These are phyloP conservation scores for Lojkania enalia DNA, from an alignment of 2,329 filamentous ascomycete genomes.

Conservation along the genomic window DNA sequence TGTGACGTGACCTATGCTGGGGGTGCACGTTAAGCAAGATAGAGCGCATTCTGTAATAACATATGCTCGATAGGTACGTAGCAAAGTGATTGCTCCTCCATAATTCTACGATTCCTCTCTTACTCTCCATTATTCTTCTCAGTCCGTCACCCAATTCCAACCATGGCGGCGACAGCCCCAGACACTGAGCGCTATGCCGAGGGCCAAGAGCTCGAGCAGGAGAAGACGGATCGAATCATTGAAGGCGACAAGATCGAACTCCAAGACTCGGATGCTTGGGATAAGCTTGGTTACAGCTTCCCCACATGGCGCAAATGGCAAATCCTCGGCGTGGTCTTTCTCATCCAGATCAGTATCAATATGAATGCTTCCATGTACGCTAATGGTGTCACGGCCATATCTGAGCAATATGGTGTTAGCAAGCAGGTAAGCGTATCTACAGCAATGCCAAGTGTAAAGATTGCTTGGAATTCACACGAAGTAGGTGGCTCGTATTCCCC, in stretches of 20 bases:
- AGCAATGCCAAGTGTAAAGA: not conserved
- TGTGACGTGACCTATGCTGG: not conserved
- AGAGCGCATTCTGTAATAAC: no score
- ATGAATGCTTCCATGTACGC: conserved; percentile 58
- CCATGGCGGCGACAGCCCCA: conserved; percentile 18
- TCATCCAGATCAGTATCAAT: conserved; percentile 58
- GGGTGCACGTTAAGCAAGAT: no score
- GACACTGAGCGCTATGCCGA: conserved; percentile 29
- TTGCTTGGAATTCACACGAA: not conserved
- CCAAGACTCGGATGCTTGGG: conserved; percentile 46
- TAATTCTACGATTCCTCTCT: no score
- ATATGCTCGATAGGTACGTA: no score
- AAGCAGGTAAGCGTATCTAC: conserved; percentile 39
- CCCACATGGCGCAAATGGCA: conserved; percentile 53
- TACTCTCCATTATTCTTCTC: no score
- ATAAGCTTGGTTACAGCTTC: conserved; percentile 51
- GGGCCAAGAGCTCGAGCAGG: conserved; percentile 16
- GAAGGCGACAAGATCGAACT: conserved; percentile 38
- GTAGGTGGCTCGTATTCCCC: conserved; percentile 1
- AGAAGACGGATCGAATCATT: conserved; percentile 26
- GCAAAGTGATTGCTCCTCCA: no score
- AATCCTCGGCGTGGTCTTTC: conserved; percentile 56
- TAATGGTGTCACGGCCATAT: conserved; percentile 51
- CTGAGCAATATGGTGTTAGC: conserved; percentile 52
- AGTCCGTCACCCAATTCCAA: no score